Percentiles rank a stretch among this genome's conserved stretches.
These are phyloP conservation scores for Verticillium dahliae DNA, from an alignment of 2,329 filamentous ascomycete species.

Conservation along the genomic window DNA sequence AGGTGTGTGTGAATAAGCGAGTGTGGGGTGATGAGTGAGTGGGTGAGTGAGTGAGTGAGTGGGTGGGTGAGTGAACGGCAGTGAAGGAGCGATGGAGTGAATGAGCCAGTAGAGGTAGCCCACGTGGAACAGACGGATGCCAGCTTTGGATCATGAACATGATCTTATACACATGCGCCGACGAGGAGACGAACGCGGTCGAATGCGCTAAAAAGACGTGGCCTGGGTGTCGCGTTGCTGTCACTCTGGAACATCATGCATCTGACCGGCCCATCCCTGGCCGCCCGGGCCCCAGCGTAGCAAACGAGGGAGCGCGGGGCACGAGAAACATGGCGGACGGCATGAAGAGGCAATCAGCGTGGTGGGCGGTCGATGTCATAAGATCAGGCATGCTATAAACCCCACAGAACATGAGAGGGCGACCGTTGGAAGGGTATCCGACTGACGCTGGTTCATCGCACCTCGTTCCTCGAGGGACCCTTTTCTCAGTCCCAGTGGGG, in stretches of 20 bases:
- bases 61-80: background rate
- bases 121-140: constrained; percentile 1
- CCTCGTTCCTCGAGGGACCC: too few relatives aligned
- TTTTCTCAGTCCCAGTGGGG: background rate
- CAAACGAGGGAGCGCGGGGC: background rate
- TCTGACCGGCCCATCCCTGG: constrained; percentile 7
- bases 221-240: constrained; percentile 7
- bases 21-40: too few relatives aligned
- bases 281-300: background rate
- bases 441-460: background rate
- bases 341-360: background rate
- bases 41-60: background rate
- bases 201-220: background rate
- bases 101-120: background rate
- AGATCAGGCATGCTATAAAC: background rate
- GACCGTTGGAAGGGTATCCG: background rate
- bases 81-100: background rate
- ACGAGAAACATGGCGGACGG: background rate
- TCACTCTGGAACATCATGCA: constrained; percentile 15
- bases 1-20: background rate
- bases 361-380: background rate
- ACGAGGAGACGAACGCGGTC: constrained; percentile 5
- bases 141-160: background rate
- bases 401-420: background rate
- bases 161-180: background rate